A percentile compares a stretch with the other conserved stretches of the same genome.
phyloP scores from a whole-genome alignment of 2,329 filamentous ascomycete species.

The Aphanoascus verrucosus region DNA sequence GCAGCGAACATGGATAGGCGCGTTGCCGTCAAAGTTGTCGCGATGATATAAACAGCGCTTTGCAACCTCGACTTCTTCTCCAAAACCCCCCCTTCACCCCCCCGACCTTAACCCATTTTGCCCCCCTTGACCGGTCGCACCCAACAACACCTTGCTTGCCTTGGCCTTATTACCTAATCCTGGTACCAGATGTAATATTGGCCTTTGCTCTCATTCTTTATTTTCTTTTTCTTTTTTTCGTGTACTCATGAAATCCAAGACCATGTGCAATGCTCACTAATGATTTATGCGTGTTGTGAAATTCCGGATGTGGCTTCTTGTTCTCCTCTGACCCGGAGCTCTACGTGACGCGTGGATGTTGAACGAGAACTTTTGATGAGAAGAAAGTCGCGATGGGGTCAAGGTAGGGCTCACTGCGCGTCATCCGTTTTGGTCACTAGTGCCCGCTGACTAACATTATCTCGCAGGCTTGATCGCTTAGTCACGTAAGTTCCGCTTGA shows the following conservation, averaged over 20 bases:
- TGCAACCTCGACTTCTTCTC: constrained; percentile 31
- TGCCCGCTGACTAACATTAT: constrained; percentile 10
- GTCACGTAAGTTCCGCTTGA: constrained; percentile 58
- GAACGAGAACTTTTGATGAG: constrained; percentile 14
- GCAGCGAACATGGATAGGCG: constrained; percentile 34
- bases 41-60: constrained; percentile 40
- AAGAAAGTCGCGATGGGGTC: constrained; percentile 12
- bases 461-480: constrained; percentile 62
- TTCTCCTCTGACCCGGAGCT: neutral
- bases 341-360: constrained; percentile 21
- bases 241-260: neutral
- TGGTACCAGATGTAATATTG: no score
- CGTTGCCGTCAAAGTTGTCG: constrained; percentile 28
- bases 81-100: constrained; percentile 1
- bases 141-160: neutral
- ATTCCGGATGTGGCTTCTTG: neutral
- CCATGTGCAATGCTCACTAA: neutral
- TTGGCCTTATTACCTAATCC: neutral
- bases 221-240: constrained; percentile 12
- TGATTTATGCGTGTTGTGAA: neutral
- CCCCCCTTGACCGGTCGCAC: neutral
- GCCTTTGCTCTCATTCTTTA: neutral
- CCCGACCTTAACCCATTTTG: constrained; percentile 1
- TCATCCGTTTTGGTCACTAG: neutral
- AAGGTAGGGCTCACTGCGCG: constrained; percentile 7